Base-by-base conservation (phyloP, 192 early-diverging fungal species). In the Rhizoclosmatium sp. region DNA sequence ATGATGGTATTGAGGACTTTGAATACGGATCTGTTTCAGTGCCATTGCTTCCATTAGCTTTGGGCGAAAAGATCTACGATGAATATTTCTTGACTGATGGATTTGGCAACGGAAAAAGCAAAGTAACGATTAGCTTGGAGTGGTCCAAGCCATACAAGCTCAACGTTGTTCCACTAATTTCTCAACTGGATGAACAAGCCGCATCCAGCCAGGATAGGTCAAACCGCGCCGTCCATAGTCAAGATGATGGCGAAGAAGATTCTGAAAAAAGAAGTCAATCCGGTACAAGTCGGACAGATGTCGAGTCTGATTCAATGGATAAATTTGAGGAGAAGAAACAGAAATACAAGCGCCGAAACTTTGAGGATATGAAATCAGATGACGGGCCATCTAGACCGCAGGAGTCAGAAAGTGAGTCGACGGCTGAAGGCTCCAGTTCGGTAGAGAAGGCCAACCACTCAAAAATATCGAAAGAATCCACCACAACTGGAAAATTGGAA, bases 101-200 rank as follows among this genome's bases (percentile, higher is more conserved):
- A 16, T 59, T 76, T 60, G 86, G 86, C 14, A 59, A 51, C 16
- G 46, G 39, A 9, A 47, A 60, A 58, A 85, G 87, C n/a, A 68
- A 64, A 39, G 46, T 88, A 4, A 39, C 58, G 4, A 14, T 86
- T n/a, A 61, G 56, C 23, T 41, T 88, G 3, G 72, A 79, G n/a
- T 88, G 87, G 87, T 81, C 80, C 5, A 80, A 81, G 70, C 82
- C 82, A 19, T 86, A 88, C 75, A 69, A 66, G 41, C 69, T 81
- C 3, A 60, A 84, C 16, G 46, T 71, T 4, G 64, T 66, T 16
- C 76, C 85, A 21, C 73, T 83, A 46, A 66, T 75, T 77, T 68
- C 59, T 19, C 69, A 41, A 44, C 68, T 78, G 10, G 69, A 78
- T 41, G 69, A 78, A 1, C 44, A 59, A 16, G 31, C 59, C 5